Base-by-base conservation (phyloP, 345 rosid genomes). In the Boechera stricta region DNA sequence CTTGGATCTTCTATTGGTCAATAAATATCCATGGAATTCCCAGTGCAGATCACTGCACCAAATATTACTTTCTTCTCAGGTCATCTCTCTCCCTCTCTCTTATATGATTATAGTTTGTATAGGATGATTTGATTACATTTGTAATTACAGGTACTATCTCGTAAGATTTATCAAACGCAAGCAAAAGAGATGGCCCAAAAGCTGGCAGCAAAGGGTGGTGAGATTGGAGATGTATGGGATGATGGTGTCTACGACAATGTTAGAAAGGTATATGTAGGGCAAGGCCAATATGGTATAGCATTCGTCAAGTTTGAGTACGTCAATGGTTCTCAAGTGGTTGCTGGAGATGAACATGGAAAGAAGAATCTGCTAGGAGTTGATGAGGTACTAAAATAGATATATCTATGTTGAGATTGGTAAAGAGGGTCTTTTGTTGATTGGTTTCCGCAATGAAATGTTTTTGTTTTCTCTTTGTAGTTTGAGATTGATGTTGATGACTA, bases 401-500 rank as follows among this genome's bases (percentile, higher is more conserved):
- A 38, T 53, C 33, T 21, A 32, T 26, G 45, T 53, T 54, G 45
- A 16, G 39, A 49, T 29, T 52, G 49, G 10, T 28, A 13, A 62
- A 51, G 48, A 39, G 32, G 18, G 32, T 32, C 16, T 31, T 44
- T 72, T 44, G 4, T 48, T 72, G 26, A 38, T 24, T 24, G 3
- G 36, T 72, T 49, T 60, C 7, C 9, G 16, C 6, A 45, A 5
- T 6, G 51, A 47, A 0, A 6, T 15, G 6, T 15, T 6, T 6
- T 47, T 13, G 6, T 15, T 2, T 31, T 38, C 18, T 51, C 4
- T 67, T 21, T 69, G 35, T 21, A 70, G 80, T 70, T 77, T 44
- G 75, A 31, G 80, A 56, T 77, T 33, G 81, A 77, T 52, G 31
- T 5, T 2, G 77, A 67, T 33, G 81, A 78, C 53, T 78, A 72